phyloP scores from a whole-genome alignment of 306 rosid species.

The Corylus heterophylla region DNA sequence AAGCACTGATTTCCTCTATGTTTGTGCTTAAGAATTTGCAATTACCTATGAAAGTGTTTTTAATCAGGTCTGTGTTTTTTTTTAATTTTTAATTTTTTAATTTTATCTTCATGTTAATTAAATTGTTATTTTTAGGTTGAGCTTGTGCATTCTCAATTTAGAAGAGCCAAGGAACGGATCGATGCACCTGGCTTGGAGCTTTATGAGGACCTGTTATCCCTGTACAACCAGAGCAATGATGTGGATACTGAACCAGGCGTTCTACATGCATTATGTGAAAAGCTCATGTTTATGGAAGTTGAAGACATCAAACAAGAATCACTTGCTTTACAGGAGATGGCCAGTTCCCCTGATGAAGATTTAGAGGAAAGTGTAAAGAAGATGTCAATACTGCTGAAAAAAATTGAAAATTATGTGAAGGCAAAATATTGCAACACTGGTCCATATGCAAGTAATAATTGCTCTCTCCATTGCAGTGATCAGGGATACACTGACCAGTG shows the following conservation, averaged over 20 bases:
- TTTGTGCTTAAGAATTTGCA: not conserved
- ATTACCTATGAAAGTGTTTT: not conserved
- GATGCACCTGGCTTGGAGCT: conserved; percentile 60
- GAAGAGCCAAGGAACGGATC: conserved; percentile 65
- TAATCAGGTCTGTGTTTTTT: not conserved
- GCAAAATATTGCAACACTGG: conserved; percentile 45
- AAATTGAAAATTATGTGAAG: conserved; percentile 60
- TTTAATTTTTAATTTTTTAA: not conserved
- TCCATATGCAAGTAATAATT: conserved; percentile 33
- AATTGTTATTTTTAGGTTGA: conserved; percentile 52
- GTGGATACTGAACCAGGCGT: conserved; percentile 41
- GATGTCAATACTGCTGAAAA: conserved; percentile 60
- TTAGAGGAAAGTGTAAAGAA: conserved; percentile 51
- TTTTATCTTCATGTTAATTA: not conserved
- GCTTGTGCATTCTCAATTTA: conserved; percentile 77
- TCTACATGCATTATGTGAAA: conserved; percentile 53
- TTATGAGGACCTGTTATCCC: conserved; percentile 47
- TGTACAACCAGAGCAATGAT: conserved; percentile 47
- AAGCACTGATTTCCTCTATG: not conserved
- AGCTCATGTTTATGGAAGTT: conserved; percentile 56
- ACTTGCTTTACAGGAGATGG: conserved; percentile 63
- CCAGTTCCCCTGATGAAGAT: conserved; percentile 43
- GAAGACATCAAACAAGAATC: conserved; percentile 68
- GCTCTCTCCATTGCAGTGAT: conserved; percentile 38
- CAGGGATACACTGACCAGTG: conserved; percentile 26